These are phyloP conservation scores for Cytospora chrysosperma DNA, from an alignment of 2,329 filamentous ascomycete genomes.

Conservation along the genomic window DNA sequence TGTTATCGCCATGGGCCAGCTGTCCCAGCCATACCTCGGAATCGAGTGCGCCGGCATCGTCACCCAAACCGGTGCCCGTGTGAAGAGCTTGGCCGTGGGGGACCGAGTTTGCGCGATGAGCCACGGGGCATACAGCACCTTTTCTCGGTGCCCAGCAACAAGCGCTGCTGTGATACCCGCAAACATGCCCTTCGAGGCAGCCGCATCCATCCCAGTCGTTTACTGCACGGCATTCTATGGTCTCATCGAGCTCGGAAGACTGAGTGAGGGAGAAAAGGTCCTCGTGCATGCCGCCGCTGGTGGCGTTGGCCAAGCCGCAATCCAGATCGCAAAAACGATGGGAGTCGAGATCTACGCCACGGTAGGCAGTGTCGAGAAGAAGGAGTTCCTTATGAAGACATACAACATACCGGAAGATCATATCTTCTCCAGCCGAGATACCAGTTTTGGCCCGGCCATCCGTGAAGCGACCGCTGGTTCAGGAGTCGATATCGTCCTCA, in stretches of 20 bases:
- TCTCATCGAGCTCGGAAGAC: constrained; percentile 26
- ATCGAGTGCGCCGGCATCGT: constrained; percentile 32
- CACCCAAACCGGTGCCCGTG: constrained; percentile 19
- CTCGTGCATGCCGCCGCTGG: constrained; percentile 30
- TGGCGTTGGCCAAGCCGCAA: constrained; percentile 16
- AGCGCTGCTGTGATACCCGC: constrained; percentile 17
- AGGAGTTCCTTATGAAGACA: constrained; percentile 27
- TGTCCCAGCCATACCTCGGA: constrained; percentile 28
- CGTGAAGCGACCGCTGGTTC: background rate
- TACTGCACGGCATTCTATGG: constrained; percentile 31
- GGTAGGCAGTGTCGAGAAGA: constrained; percentile 32
- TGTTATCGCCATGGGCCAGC: constrained; percentile 34
- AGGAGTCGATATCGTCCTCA: constrained; percentile 21
- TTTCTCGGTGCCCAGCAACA: constrained; percentile 3
- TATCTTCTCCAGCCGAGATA: constrained; percentile 20
- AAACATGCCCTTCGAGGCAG: constrained; percentile 20
- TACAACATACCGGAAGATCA: constrained; percentile 26
- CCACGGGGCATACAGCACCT: background rate
- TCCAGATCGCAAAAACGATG: constrained; percentile 8
- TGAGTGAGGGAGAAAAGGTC: constrained; percentile 27
- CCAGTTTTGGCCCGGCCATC: background rate
- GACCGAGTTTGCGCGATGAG: constrained; percentile 24
- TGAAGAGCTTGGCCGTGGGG: constrained; percentile 15
- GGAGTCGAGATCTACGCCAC: constrained; percentile 33
- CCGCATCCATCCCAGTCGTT: constrained; percentile 26